Base-by-base conservation (phyloP, 371 early-diverging fungal genomes). In the Lichtheimia hyalospora region DNA sequence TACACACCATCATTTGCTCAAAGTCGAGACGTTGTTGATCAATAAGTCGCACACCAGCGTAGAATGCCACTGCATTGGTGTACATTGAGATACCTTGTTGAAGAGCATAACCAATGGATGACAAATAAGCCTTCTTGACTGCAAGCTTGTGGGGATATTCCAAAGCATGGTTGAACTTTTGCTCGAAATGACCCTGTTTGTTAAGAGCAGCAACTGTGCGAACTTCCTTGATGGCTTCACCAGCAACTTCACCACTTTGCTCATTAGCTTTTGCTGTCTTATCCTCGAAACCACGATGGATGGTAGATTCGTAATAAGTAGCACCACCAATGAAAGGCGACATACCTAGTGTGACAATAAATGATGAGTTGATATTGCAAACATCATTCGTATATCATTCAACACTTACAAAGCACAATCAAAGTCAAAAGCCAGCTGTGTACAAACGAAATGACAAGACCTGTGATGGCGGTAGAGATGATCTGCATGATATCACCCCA, bases 141-240 rank as follows among this genome's bases (percentile, higher is more conserved):
- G 89, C 88, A 23, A 75, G 67, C 3, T 68, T 63, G 58, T 93
- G 89, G 7, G 94, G 94, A 16, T 65, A 78, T 20, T 72, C 69
- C 51, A 89, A 83, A 43, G 84, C 83, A 5, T 67, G 57, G 12
- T 56, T 54, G 60, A 87, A 94, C 49, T 78, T 66, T 15, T 52
- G 51, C 66, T 85, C 83, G 58, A 94, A 90, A 18, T 75, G 68
- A n/a, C 52, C 25, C 67, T 97, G 94, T 61, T 91, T 88, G 20
- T 87, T 89, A n/a, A 97, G 75, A 2, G 89, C 75, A 40, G 87
- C 84, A 13, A 97, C 94, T 2, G 96, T 96, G 44, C 96, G 87
- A 52, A 97, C 89, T 70, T 89, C 86, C 55, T 85, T 75, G 49
- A 97, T 87, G 20, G 93, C 92, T 70, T 97, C 96, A 61, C 84